Conservation (phyloP, 352 stramenopile species). For the Globisporangium parvum region DNA sequence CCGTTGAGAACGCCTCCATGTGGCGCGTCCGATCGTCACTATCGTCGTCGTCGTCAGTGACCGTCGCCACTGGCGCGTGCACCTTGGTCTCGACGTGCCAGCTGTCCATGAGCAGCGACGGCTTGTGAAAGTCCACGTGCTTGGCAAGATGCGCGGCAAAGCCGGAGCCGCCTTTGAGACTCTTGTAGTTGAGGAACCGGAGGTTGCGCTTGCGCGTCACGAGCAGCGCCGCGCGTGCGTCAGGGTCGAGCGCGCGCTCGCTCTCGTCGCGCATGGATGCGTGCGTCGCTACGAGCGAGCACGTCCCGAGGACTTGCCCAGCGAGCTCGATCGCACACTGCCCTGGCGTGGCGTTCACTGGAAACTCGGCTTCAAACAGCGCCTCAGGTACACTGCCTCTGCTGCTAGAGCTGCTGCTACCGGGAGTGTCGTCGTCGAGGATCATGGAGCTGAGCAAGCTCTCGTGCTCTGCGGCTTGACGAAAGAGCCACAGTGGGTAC, state of each 20-base stretch:
- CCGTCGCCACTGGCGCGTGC: slow-evolving; percentile 14
- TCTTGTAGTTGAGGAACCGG: slow-evolving; percentile 59
- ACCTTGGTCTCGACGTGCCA: slow-evolving; percentile 74
- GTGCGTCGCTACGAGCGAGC: slow-evolving; percentile 38
- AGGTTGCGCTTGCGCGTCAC: slow-evolving; percentile 23
- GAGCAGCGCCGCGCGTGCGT: slow-evolving; percentile 10
- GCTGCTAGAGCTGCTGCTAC: background rate
- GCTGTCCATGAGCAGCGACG: slow-evolving; percentile 52
- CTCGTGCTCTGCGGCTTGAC: slow-evolving; percentile 68
- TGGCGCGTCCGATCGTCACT: slow-evolving; percentile 20
- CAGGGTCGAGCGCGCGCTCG: slow-evolving; percentile 6
- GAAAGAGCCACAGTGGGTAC: slow-evolving; percentile 66
- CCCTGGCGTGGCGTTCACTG: slow-evolving; percentile 55
- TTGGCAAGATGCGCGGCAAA: slow-evolving; percentile 72
- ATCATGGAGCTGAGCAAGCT: slow-evolving; percentile 51
- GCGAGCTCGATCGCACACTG: slow-evolving; percentile 62
- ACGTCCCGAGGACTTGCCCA: slow-evolving; percentile 64
- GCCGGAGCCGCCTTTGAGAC: slow-evolving; percentile 45
- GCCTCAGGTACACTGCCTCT: slow-evolving; percentile 22
- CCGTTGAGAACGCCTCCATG: slow-evolving; percentile 51
- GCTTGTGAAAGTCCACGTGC: slow-evolving; percentile 50
- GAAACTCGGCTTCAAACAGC: slow-evolving; percentile 64
- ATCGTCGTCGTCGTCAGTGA: slow-evolving; percentile 17
- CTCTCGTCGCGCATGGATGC: slow-evolving; percentile 13
- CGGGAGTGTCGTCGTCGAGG: slow-evolving; percentile 39